A percentile compares a stretch with the other conserved stretches of the same genome.
These are phyloP conservation scores for Chaetomiaceae sp. DNA, from an alignment of 2,329 filamentous ascomycete species.

Conservation along the genomic window DNA sequence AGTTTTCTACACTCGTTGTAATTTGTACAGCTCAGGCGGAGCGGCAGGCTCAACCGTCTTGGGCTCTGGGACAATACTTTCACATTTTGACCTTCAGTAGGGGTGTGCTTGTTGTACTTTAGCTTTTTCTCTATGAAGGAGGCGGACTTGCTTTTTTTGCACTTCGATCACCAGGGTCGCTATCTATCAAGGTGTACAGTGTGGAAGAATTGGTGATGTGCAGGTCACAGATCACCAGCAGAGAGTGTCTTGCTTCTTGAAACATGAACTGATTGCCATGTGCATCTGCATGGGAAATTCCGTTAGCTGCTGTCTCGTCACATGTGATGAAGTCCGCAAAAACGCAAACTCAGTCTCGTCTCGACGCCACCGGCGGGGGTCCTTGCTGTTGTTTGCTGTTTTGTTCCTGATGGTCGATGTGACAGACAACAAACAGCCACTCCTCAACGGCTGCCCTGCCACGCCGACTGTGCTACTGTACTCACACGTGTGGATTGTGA, in stretches of 20 bases:
- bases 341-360: background rate
- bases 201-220: background rate
- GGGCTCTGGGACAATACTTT: conserved; percentile 7
- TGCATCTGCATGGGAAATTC: background rate
- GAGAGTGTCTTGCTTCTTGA: background rate
- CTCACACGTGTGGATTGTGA: background rate
- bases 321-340: background rate
- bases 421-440: too few species aligned
- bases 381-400: background rate
- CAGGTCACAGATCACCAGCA: background rate
- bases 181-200: background rate
- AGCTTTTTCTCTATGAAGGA: background rate
- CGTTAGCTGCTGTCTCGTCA: background rate
- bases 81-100: background rate
- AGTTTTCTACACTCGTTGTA: conserved; percentile 14
- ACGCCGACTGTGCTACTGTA: too few species aligned
- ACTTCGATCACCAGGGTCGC: background rate
- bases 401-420: background rate
- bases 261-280: background rate
- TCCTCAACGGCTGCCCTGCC: too few species aligned
- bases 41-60: conserved; percentile 9
- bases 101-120: background rate
- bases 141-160: background rate
- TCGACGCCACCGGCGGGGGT: background rate
- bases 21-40: conserved; percentile 11